Evolutionary conservation across 371 early-diverging fungal genomes (phyloP).

Genomic region (Choanephora cucurbitarum): DNA sequence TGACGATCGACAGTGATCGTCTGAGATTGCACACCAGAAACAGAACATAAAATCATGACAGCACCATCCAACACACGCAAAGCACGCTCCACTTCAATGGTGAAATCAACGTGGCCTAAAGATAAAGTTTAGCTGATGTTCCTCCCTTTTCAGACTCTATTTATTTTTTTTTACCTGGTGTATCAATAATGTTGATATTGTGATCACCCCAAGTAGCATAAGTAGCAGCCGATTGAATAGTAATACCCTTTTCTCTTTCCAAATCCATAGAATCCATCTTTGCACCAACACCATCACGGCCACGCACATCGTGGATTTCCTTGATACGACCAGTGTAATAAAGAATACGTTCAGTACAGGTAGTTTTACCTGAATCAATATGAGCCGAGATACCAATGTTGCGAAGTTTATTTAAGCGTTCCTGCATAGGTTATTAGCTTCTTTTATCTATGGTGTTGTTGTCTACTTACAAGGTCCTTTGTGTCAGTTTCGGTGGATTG

Average conservation of each 20-base stretch:
- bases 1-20: conserved; percentile 97
- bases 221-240: conserved; percentile 90
- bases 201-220: conserved; percentile 81
- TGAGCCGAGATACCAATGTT: conserved; percentile 99
- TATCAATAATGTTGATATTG: conserved; percentile 90
- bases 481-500: conserved; percentile 41
- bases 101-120: conserved; percentile 92
- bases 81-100: conserved; percentile 91
- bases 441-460: background rate
- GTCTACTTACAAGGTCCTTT: conserved; percentile 39
- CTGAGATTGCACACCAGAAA: conserved; percentile 89
- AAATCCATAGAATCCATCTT: conserved; percentile 99
- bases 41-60: conserved; percentile 83
- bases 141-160: no score
- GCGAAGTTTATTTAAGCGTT: conserved; percentile 68
- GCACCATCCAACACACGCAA: conserved; percentile 92
- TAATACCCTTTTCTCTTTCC: conserved; percentile 96
- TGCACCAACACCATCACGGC: conserved; percentile 96
- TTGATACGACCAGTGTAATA: conserved; percentile 96
- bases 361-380: conserved; percentile 98
- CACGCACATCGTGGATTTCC: conserved; percentile 96
- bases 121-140: no score
- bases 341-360: conserved; percentile 95
- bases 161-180: conserved; percentile 83
- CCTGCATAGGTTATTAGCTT: conserved; percentile 21